Base-by-base conservation (phyloP, 805 yeast genomes). In the Cyberlindnera euphorbiiphila region DNA sequence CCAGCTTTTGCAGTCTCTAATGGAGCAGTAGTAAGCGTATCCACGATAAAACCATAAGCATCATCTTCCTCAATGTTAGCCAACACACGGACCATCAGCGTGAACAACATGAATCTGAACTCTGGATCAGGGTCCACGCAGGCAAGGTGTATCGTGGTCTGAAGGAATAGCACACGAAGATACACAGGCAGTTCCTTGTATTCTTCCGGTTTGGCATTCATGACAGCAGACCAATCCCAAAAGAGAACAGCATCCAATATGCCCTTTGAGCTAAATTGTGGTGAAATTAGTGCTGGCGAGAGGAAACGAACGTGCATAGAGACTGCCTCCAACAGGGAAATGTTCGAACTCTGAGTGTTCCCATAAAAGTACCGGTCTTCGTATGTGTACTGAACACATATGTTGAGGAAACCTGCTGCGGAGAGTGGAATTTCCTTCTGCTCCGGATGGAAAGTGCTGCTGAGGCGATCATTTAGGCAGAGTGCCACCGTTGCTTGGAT, bases 21-120 rank as follows among this genome's bases (percentile, higher is more conserved):
- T 2, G 93, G 89, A 52, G 91, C 83, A 35, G 72, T 66, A 20
- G 66, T 62, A 34, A 91, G 64, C 1, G 87, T 69, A 52, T 85
- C 87, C 17, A 68, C 53, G 12, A 86, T 62, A 53, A 83, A 85
- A 3, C 65, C 63, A 59, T 76, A 85, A 0, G 83, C 61, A 10
- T 68, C 59, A 1, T 65, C 64, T 42, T 84, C 85, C 0, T 79
- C 74, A 22, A 78, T 59, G 15, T 72, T 54, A 8, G 82, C 71
- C 47, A 91, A 61, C 2, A 85, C 52, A 47, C 78, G 78, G 2
- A 84, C 77, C 24, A 86, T 59, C 29, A 85, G 62, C 0, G 89
- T 79, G 50, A 78, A 74, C 9, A 71, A 64, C 21, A 76, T 64
- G 46, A 58, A 53, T 47, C 73, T 57, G 32, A 57, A 53, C 25